Evolutionary conservation across 169 alveolate species (phyloP).

Genomic region (Plasmodium vinckei): DNA sequence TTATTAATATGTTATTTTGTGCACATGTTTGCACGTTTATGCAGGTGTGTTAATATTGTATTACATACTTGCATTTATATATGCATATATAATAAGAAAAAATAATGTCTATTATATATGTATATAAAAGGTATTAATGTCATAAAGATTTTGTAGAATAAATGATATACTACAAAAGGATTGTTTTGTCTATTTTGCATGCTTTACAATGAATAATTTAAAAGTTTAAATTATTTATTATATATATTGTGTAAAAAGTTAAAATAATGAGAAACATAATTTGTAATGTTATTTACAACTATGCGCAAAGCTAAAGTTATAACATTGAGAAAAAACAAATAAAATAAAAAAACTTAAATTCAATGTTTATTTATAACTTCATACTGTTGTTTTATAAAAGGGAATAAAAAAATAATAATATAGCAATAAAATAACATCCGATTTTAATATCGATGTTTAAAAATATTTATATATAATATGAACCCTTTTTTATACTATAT

Average conservation of each 20-base stretch:
- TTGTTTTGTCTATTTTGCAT: constrained; percentile 15
- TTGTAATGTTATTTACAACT: constrained; percentile 24
- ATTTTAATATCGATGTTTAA: too few species aligned
- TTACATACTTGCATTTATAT: not conserved
- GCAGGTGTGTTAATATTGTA: constrained; percentile 14
- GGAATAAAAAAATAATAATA: constrained; percentile 36
- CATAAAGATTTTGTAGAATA: not conserved
- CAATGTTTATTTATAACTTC: constrained; percentile 1
- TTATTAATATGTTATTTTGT: constrained; percentile 27
- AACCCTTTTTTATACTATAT: too few species aligned
- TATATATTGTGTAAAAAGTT: not conserved
- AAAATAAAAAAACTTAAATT: constrained; percentile 24
- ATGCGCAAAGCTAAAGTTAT: constrained; percentile 35
- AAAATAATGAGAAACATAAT: constrained; percentile 27
- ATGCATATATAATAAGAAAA: not conserved
- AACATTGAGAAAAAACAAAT: constrained; percentile 13
- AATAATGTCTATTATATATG: not conserved
- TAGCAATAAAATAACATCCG: constrained; percentile 8
- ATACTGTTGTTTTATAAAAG: not conserved
- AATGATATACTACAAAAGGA: constrained; percentile 4
- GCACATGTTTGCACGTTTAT: constrained; percentile 61
- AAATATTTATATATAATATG: too few species aligned
- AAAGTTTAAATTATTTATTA: constrained; percentile 1
- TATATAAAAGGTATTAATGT: not conserved
- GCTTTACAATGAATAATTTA: constrained; percentile 2